Evolutionary conservation across 2,329 filamentous ascomycete genomes (phyloP), one percentile per base, ranked within the genome.

Genomic region (Pyrenophora graminea): DNA sequence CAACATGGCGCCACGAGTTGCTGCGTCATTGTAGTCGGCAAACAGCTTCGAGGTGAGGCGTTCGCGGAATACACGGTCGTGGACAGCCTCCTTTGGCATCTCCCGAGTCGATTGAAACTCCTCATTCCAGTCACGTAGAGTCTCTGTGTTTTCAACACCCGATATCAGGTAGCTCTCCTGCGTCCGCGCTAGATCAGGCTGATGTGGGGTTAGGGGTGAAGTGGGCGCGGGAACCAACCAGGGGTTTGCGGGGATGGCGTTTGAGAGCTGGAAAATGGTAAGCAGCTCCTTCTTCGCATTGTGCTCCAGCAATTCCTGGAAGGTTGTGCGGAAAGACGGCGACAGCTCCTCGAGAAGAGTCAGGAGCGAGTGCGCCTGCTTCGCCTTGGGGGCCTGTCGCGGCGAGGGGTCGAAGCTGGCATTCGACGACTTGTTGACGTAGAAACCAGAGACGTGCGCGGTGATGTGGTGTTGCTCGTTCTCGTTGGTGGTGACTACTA

Each of bases 91-190:
- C 69, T 91, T 93, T 30, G 93, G 92, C 58, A 99, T 82, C 74
- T 99, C 94, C 66, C 91, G 87, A 9, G 94, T 96, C 2, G 93
- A 96, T 74, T 99, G 94, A 70, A 99, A 96, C 71, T 99, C 94
- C 74, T 99, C 94, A 66, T 99, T 99, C 93, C 95, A 99, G 74
- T 99, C 94, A 51, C 94, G 86, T 57, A 99, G 80, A 4, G 91
- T 96, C 69, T 99, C 94, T 0, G 91, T 90, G 71, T 93, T 96
- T 68, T 99, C 94, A 21, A 92, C 87, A 25, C 95, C 95, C 17
- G 90, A 85, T 53, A 97, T 86, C 53, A 99, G 79, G 70, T 90
- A 97, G 41, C 89, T 90, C 79, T 99, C 94, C 76, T 99, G 94
- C 18, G 92, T 90, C 48, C 95, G 85, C 18, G 92, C 90, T 56